These are phyloP conservation scores for Paramecium tetraurelia DNA, from an alignment of 73 alveolate species.

Conservation along the genomic window DNA sequence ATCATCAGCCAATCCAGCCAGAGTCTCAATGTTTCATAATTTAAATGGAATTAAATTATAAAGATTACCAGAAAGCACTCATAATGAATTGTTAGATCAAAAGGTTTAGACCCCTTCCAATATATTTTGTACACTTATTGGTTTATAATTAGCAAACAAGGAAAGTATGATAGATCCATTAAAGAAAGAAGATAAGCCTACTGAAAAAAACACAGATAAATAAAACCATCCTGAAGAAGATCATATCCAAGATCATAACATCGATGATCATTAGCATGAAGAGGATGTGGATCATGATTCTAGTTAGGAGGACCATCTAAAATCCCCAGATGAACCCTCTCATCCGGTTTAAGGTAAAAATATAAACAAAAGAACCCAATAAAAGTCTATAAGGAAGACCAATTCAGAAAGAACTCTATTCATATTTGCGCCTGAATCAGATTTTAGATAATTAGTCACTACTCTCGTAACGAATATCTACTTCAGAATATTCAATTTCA, in stretches of 20 bases:
- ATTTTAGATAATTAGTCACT: constrained; percentile 33
- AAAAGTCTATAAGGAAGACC: background rate
- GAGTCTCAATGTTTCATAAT: background rate
- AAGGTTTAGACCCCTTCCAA: background rate
- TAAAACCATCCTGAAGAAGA: background rate
- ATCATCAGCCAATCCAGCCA: background rate
- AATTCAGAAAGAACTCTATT: constrained; percentile 10
- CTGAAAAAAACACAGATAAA: background rate
- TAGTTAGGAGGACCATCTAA: background rate
- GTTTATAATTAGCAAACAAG: background rate
- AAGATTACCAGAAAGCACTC: background rate
- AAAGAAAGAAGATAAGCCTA: background rate
- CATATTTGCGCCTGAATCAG: constrained; percentile 46
- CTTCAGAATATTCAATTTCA: background rate
- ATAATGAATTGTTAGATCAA: background rate
- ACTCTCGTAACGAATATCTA: background rate
- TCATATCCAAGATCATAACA: background rate
- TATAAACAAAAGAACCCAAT: background rate
- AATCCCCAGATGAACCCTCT: background rate
- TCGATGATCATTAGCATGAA: background rate
- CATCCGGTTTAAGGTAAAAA: background rate
- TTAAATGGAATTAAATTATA: background rate
- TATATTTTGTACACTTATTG: background rate
- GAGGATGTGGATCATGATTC: background rate
- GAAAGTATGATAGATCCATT: constrained; percentile 43